phyloP scores from a whole-genome alignment of 768 basidiomycete species.

The Agrocybe pediades region DNA sequence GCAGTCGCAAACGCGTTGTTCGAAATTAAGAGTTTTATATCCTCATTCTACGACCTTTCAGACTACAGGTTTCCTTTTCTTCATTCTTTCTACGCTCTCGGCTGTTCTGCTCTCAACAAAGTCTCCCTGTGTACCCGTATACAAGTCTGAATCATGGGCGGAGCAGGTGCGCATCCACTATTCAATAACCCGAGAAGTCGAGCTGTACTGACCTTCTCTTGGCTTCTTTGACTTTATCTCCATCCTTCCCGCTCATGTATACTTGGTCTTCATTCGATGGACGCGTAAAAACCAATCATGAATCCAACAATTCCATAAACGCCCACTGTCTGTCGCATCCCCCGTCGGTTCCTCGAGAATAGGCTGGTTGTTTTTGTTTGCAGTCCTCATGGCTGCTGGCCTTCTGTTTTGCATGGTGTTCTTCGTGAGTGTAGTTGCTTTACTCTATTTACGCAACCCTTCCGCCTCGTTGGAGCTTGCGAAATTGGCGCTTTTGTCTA shows the following conservation, averaged over 20 bases:
- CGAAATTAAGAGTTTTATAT: background rate
- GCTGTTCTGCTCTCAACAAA: constrained; percentile 10
- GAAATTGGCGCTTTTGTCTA: background rate
- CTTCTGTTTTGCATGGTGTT: constrained; percentile 99
- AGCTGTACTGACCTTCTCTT: constrained; percentile 14
- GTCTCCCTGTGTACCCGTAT: constrained; percentile 7
- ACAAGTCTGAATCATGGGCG: constrained; percentile 36
- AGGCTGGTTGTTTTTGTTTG: constrained; percentile 98
- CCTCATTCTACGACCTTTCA: background rate
- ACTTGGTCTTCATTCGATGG: background rate
- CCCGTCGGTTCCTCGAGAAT: constrained; percentile 4
- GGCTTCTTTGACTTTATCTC: constrained; percentile 1
- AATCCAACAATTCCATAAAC: background rate
- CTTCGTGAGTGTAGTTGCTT: constrained; percentile 69
- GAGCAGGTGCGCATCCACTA: constrained; percentile 36
- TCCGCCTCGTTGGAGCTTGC: background rate
- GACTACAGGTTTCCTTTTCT: background rate
- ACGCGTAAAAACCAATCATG: background rate
- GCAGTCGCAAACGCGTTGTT: constrained; percentile 1
- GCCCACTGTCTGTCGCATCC: constrained; percentile 1
- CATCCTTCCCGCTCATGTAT: background rate
- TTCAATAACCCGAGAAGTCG: background rate
- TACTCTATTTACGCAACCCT: background rate
- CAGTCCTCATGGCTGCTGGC: constrained; percentile 93
- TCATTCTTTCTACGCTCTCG: constrained; percentile 1